These are phyloP conservation scores for Tuctoria greenei DNA, from an alignment of 176 grass and related monocot species.

Conservation along the genomic window DNA sequence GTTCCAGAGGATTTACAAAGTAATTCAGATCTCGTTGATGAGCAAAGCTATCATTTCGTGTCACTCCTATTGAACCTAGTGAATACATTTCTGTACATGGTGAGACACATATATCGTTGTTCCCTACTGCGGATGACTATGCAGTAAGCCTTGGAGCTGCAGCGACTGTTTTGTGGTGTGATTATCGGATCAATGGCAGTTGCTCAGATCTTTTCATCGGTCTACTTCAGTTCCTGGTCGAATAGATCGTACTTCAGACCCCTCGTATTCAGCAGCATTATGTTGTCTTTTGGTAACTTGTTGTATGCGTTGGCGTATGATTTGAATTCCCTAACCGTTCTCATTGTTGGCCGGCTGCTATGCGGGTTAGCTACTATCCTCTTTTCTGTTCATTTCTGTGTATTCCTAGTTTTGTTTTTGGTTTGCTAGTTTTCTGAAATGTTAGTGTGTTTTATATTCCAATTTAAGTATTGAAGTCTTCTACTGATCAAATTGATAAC, in stretches of 20 bases:
- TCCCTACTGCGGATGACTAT: slow-evolving; percentile 92
- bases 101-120: slow-evolving; percentile 98
- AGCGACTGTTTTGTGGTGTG: slow-evolving; percentile 90
- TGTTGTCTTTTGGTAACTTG: slow-evolving; percentile 73
- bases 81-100: slow-evolving; percentile 91
- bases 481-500: slow-evolving; percentile 17
- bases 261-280: slow-evolving; percentile 88
- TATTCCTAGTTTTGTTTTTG: slow-evolving; percentile 4
- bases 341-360: slow-evolving; percentile 72
- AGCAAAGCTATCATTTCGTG: slow-evolving; percentile 67
- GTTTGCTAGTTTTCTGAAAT: not conserved
- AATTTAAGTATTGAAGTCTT: not conserved
- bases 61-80: slow-evolving; percentile 77
- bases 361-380: slow-evolving; percentile 55
- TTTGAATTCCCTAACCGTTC: slow-evolving; percentile 63
- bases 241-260: slow-evolving; percentile 91
- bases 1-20: slow-evolving; percentile 47
- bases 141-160: slow-evolving; percentile 90
- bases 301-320: slow-evolving; percentile 90
- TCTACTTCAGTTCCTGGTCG: slow-evolving; percentile 97
- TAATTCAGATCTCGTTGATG: slow-evolving; percentile 54
- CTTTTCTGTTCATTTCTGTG: not conserved
- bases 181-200: slow-evolving; percentile 97
- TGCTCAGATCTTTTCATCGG: slow-evolving; percentile 97
- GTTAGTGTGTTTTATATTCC: not conserved